Base-by-base conservation (phyloP, 2,329 filamentous ascomycete genomes). In the Epichloe festucae region DNA sequence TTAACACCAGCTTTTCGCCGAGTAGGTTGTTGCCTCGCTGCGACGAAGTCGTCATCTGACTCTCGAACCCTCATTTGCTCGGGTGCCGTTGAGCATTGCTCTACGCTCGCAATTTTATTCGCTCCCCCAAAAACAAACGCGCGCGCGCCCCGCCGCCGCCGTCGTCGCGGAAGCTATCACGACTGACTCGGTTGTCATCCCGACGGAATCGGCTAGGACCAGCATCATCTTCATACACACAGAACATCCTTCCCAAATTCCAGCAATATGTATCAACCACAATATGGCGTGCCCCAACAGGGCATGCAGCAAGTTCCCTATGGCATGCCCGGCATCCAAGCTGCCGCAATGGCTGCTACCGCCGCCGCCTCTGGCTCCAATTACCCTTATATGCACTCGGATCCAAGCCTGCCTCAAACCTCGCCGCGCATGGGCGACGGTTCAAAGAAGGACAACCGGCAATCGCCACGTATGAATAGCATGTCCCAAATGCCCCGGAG, bases 341-440 rank as follows among this genome's bases (percentile, higher is more conserved):
- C 89, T 14, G 90, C 91, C 48, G 90, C 90, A 53, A 93, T 95
- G 87, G 90, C 86, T 44, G 81, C 86, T 21, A 95, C 90, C 1
- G 91, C 91, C 17, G 90, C 91, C 1, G 91, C 91, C 11, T 90
- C 89, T 5, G 90, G 91, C 41, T 85, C 88, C 54, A 80, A 74
- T 56, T 86, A 85, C 59, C 84, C 85, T 55, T 83, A 85, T 58
- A 81, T 89, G 70, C 72, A 83, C 48, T 81, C 85, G 51, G 86
- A 90, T 61, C 76, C 79, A 19, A 82, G 76, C 71, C 75, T 76
- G 70, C 76, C 67, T 67, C 85, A 78, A 67, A 85, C 81, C 21
- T 95, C 89, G 3, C 89, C 89, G 46, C 81, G 89, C 56, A 82
- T 93, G 77, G 79, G 78, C 15, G 74, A 86, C 53, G 90, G 90